These are phyloP conservation scores for Mucor lusitanicus DNA, from an alignment of 371 early-diverging fungal genomes.

Conservation along the genomic window DNA sequence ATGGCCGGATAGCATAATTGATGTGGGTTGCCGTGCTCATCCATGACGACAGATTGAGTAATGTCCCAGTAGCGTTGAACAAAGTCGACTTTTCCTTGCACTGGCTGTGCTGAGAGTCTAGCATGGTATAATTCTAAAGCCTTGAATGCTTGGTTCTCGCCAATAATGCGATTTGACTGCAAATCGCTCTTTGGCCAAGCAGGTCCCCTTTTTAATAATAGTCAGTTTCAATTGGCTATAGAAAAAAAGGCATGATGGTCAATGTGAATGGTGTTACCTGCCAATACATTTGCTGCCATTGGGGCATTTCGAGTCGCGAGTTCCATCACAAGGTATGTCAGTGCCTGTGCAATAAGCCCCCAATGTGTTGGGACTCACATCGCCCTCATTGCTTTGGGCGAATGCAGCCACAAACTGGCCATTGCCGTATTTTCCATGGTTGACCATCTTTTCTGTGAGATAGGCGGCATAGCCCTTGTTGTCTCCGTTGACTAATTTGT, in stretches of 20 bases:
- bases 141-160: constrained; percentile 43
- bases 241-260: background rate
- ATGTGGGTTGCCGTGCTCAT: constrained; percentile 20
- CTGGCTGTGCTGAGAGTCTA: background rate
- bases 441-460: constrained; percentile 44
- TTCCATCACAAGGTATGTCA: constrained; percentile 60
- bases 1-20: constrained; percentile 43
- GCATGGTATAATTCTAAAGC: constrained; percentile 34
- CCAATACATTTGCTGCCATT: constrained; percentile 41
- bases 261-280: constrained; percentile 23
- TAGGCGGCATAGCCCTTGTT: constrained; percentile 72
- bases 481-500: constrained; percentile 59
- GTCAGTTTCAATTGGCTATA: background rate
- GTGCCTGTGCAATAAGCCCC: constrained; percentile 64
- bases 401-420: constrained; percentile 63
- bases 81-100: constrained; percentile 38
- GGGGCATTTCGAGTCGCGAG: constrained; percentile 34
- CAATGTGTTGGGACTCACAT: constrained; percentile 63
- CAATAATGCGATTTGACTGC: constrained; percentile 63
- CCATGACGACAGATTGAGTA: constrained; percentile 34
- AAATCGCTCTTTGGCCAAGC: constrained; percentile 38
- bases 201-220: constrained; percentile 27
- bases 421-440: constrained; percentile 6
- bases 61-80: constrained; percentile 49
- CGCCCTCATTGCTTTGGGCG: constrained; percentile 66